Conservation (phyloP, 2,329 filamentous ascomycete genomes). For the Madurella fahalii region DNA sequence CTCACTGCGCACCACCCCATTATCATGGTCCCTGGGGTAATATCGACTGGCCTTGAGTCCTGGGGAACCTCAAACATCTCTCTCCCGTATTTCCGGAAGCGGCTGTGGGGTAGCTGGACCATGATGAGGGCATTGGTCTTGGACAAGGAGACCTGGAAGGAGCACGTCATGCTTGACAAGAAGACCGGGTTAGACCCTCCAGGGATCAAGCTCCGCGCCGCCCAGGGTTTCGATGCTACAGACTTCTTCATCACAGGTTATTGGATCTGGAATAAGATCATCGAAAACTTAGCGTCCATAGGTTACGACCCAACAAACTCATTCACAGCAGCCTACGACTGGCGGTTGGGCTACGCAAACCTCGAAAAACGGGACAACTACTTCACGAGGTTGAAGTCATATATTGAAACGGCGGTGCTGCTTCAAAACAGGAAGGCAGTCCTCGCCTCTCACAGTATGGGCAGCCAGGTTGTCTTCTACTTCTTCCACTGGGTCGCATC, state of each 20-base stretch:
- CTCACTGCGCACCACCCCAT: slow-evolving; percentile 79
- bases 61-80: slow-evolving; percentile 89
- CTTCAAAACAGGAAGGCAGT: slow-evolving; percentile 75
- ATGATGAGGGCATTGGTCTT: slow-evolving; percentile 96
- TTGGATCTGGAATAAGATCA: slow-evolving; percentile 99
- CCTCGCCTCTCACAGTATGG: slow-evolving; percentile 93
- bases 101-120: slow-evolving; percentile 96
- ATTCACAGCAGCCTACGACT: slow-evolving; percentile 75
- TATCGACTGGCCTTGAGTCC: slow-evolving; percentile 92
- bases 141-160: slow-evolving; percentile 93
- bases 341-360: slow-evolving; percentile 86
- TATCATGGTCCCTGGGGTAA: slow-evolving; percentile 96
- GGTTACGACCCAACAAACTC: slow-evolving; percentile 86
- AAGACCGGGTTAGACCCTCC: slow-evolving; percentile 86
- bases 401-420: slow-evolving; percentile 80
- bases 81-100: slow-evolving; percentile 86
- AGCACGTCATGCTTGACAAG: slow-evolving; percentile 94
- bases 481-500: slow-evolving; percentile 75
- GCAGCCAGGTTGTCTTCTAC: slow-evolving; percentile 88
- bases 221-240: slow-evolving; percentile 94
- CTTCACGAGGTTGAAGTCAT: slow-evolving; percentile 82
- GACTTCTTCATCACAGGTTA: slow-evolving; percentile 92
- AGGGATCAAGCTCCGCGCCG: slow-evolving; percentile 82
- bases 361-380: slow-evolving; percentile 89
- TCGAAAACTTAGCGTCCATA: slow-evolving; percentile 93